Conservation (phyloP, 2,329 filamentous ascomycete genomes). For the Cladosporium sp. region DNA sequence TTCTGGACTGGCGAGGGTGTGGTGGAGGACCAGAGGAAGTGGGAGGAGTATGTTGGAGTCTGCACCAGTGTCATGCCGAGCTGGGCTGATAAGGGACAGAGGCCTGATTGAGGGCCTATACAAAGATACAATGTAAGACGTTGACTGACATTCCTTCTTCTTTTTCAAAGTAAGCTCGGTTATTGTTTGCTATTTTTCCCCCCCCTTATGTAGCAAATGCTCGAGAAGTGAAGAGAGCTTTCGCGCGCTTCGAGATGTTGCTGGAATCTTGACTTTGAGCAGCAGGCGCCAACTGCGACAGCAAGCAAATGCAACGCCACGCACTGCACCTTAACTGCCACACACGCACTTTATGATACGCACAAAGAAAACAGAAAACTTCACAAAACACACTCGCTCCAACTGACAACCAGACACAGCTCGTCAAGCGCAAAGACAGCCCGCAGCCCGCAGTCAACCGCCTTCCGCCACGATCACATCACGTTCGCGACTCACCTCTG, state of each 20-base stretch:
- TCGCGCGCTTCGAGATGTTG: background rate
- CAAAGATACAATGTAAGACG: background rate
- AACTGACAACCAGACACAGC: background rate
- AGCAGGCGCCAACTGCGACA: background rate
- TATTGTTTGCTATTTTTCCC: background rate
- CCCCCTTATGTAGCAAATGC: background rate
- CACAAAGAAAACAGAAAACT: background rate
- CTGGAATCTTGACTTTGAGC: background rate
- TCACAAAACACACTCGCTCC: background rate
- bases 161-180: background rate
- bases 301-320: background rate
- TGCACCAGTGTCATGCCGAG: conserved; percentile 51
- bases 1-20: conserved; percentile 82
- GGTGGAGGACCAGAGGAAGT: conserved; percentile 46
- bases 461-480: background rate
- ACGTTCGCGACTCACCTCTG: background rate
- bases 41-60: conserved; percentile 51
- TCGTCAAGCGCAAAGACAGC: too few species aligned
- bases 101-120: conserved; percentile 28
- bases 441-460: background rate
- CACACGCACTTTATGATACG: too few species aligned
- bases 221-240: background rate
- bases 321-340: background rate
- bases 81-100: conserved; percentile 46
- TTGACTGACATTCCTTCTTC: background rate